Percentiles rank a stretch among this genome's conserved stretches.
These are phyloP conservation scores for Colletotrichum liriopes DNA, from an alignment of 2,329 filamentous ascomycete species.

Conservation along the genomic window DNA sequence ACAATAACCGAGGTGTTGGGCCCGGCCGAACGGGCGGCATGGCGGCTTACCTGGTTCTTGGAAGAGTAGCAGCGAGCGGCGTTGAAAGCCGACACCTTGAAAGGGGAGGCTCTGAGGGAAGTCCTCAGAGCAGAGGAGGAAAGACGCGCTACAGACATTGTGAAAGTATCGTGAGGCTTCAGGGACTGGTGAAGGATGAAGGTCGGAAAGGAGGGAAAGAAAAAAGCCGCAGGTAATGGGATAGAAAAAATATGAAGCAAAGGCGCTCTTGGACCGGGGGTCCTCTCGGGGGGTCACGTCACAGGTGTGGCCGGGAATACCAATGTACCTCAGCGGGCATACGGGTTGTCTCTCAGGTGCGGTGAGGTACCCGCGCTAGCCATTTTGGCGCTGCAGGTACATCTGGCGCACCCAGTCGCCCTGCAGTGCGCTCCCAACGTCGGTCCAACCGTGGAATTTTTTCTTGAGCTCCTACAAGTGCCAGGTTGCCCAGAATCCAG, in stretches of 20 bases:
- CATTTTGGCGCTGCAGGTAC: conserved; percentile 29
- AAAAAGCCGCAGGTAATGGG: conserved; percentile 43
- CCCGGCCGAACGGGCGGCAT: conserved; percentile 41
- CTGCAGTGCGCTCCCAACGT: conserved; percentile 36
- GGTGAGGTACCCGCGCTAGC: conserved; percentile 28
- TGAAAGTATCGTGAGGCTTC: conserved; percentile 50
- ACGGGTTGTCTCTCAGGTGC: conserved; percentile 27
- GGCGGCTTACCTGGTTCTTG: conserved; percentile 82
- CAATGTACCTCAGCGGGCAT: conserved; percentile 37
- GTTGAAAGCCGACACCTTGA: conserved; percentile 82
- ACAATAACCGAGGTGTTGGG: conserved; percentile 42
- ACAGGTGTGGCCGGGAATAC: conserved; percentile 41
- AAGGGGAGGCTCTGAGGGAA: conserved; percentile 77
- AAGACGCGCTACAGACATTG: conserved; percentile 88
- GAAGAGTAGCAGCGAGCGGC: conserved; percentile 92
- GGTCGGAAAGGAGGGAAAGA: conserved; percentile 48
- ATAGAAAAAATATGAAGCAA: conserved; percentile 44
- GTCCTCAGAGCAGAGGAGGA: conserved; percentile 87
- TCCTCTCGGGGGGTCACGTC: conserved; percentile 41
- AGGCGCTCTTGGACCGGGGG: conserved; percentile 37
- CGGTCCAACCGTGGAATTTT: conserved; percentile 35
- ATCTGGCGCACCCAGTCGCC: conserved; percentile 25
- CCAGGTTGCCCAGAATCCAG: conserved; percentile 7
- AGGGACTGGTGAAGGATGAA: conserved; percentile 49
- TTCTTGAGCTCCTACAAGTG: conserved; percentile 6